Evolutionary conservation across 805 yeast species (phyloP), one percentile per base, ranked within the genome.

Genomic region (Starmera amethionina): DNA sequence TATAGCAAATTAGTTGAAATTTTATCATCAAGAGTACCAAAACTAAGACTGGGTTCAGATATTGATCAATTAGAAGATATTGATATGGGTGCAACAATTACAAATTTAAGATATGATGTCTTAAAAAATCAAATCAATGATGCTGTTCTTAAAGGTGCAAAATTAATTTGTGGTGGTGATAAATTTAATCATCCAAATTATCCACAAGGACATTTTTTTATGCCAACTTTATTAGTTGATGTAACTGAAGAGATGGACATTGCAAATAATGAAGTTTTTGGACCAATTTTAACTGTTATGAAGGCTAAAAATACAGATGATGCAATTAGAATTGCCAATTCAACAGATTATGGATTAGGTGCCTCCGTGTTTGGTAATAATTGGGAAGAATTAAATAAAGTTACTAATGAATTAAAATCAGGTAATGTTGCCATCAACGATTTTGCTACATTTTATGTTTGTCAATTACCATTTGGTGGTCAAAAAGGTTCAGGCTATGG

Each of bases 401-500:
- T 87, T 28, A 84, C 89, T 11, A 68, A 77, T 49, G 58, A 63
- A 8, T 61, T 93, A 49, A 71, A 77, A 31, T 73, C 89, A 34
- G 99, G 98, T 19, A 93, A 89, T 55, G 95, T 93, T 36, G 96
- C 98, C 8, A 85, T 93, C 46, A 93, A 93, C 60, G 99, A 93
- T 65, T 93, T 93, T 68, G 99, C 97, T 8, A 90, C 97, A 0
- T 93, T 79, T 56, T 87, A 89, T 55, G 86, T 93, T 30, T 89
- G 96, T 49, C 98, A 93, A 63, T 69, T 93, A 50, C 99, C 99
- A 29, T 93, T 93, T 63, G 99, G 99, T 40, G 99, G 99, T 28
- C 75, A 75, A 25, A 80, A 80, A 49, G 93, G 88, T 36, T 83
- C 95, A 6, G 99, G 99, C 0, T 93, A 88, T 56, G 98, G 98